Base-by-base conservation (phyloP, 2,329 filamentous ascomycete species). In the Calonectria montana region DNA sequence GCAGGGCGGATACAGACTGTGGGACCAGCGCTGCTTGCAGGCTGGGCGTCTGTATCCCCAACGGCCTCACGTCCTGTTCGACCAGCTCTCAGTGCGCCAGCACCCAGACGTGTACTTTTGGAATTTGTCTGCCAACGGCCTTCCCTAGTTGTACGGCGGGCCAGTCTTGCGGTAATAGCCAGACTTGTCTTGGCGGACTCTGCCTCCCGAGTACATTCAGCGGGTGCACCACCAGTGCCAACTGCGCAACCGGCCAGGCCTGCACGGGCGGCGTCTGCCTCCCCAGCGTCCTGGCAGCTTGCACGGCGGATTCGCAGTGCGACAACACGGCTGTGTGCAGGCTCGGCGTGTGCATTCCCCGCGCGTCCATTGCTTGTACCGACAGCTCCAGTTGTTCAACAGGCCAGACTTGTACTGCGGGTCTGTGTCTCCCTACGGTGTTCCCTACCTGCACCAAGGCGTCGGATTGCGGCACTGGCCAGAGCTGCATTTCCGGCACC, bases 191-290 rank as follows among this genome's bases (percentile, higher is more conserved):
- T 39, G 37, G 53, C 10, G 68, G 68, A 8, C 23, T 66, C n/a
- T 70, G 68, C n/a, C 63, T 70, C 31, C 68, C 68, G 3, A 53
- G 50, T 29, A 55, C 55, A 2, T 53, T 70, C 9, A 55, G 2
- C 21, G 21, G 23, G 15, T 72, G 70, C 37, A 23, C 39, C 21
- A 59, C 70, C 4, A 61, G 48, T 16, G 39, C 31, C 12, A 50
- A 57, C 25, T 72, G 70, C 41, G 50, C n/a, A 5, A 47, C 25
- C 2, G 61, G 61, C 15, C 70, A 69, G 23, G 39, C 50, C 10
- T 72, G 70, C 21, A 72, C 65, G 2, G 35, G 53, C 53, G 70
- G 70, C 12, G 65, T 47, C 8, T 72, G 70, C 45, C 35, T 69
- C 5, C 65, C 65, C 21, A 29, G 18, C 7, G 43, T 37, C 47